Base-by-base conservation (phyloP, 1,284 basidiomycete genomes). In the Cryptococcus deneoformans region DNA sequence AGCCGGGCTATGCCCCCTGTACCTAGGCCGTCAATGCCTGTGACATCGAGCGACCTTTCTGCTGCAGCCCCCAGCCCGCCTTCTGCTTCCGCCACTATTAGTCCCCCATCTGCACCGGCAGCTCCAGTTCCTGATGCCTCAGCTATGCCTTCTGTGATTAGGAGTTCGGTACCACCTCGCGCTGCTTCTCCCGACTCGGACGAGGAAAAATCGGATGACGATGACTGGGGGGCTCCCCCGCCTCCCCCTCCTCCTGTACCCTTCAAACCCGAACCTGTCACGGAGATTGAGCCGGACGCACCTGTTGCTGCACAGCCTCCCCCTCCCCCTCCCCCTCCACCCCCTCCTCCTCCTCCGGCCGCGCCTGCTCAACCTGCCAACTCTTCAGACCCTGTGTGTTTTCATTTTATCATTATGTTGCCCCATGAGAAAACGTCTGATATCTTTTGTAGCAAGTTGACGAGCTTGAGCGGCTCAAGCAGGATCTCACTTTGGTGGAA, bases 291-390 rank as follows among this genome's bases (percentile, higher is more conserved):
- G 39, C 67, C 72, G 1, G 56, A 65, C 29, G 67, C 74, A 14
- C 70, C 74, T n/a, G 14, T 12, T 47, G 69, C 71, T 1, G 56
- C 68, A 36, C 20, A 20, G 20, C 20, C 51, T 60, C 20, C 29
- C 1, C 73, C 76, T 5, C 71, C 75, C 6, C 75, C 79, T 1
- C 73, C 80, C 39, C 76, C 56, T 68, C 77, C 80, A 1, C 73
- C 80, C 39, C 71, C 75, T 6, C 75, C 79, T 1, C 73, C 80
- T 38, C 76, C 56, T 68, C 77, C 80, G 1, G 73, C 80, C 67
- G 77, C 80, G 1, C 73, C 80, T 2, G 73, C 80, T 40, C 76
- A 53, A 67, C 76, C 79, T 1, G 80, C 82, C 56, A 77, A 79
- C 3, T 80, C 82, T 50, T 78, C 77, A 1, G 80, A 82, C 58